phyloP scores from a whole-genome alignment of 352 stramenopile species.

The Phytophthora cajani region DNA sequence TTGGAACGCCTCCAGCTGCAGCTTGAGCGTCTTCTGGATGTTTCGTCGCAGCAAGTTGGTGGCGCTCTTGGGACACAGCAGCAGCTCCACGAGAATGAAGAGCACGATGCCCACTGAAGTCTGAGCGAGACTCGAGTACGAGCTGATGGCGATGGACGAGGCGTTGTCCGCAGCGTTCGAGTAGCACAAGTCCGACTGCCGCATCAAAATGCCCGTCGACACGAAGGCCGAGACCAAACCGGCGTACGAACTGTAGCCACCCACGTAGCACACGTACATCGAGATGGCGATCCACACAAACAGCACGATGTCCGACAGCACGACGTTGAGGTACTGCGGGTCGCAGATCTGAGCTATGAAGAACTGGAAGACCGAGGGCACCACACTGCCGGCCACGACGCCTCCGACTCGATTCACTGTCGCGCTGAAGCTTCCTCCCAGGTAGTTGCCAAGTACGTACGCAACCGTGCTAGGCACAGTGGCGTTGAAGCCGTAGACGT shows the following conservation, averaged over 20 bases:
- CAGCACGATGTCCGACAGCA: constrained; percentile 51
- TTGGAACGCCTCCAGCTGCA: constrained; percentile 66
- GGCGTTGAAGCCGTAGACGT: constrained; percentile 72
- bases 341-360: constrained; percentile 76
- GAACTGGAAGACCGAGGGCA: constrained; percentile 83
- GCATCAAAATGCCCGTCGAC: constrained; percentile 61
- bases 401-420: constrained; percentile 81
- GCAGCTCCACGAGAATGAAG: constrained; percentile 74
- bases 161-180: constrained; percentile 36
- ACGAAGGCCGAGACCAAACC: constrained; percentile 74
- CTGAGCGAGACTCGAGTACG: constrained; percentile 76
- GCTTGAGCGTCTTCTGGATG: constrained; percentile 69
- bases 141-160: constrained; percentile 58
- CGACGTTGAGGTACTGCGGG: constrained; percentile 36
- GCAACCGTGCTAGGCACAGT: constrained; percentile 64
- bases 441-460: constrained; percentile 77
- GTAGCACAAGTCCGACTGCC: constrained; percentile 60
- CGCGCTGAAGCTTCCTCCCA: constrained; percentile 75
- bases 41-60: constrained; percentile 60
- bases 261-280: constrained; percentile 72
- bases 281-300: constrained; percentile 65
- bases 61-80: constrained; percentile 65
- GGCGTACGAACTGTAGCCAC: constrained; percentile 65
- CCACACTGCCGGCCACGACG: constrained; percentile 76
- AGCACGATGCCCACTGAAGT: constrained; percentile 79